phyloP scores from a whole-genome alignment of 1,284 basidiomycete genomes.

The Ceratobasidium sp. region DNA sequence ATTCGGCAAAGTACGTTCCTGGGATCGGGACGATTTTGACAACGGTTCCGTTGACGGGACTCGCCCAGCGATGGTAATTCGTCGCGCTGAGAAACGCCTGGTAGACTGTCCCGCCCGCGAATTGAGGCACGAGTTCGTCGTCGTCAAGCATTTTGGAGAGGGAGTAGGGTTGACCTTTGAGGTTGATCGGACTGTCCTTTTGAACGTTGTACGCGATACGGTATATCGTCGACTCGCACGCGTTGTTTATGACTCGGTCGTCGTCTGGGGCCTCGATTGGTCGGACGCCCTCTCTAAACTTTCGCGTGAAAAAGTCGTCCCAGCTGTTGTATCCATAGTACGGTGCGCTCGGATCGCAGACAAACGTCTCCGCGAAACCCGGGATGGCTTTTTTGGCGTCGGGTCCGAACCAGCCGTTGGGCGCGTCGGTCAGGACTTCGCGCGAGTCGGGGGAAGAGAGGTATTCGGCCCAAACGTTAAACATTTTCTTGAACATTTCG shows the following conservation, averaged over 20 bases:
- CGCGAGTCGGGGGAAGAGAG: constrained; percentile 56
- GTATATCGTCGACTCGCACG: constrained; percentile 59
- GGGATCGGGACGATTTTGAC: constrained; percentile 54
- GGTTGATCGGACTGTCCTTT: constrained; percentile 55
- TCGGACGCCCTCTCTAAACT: constrained; percentile 53
- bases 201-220: constrained; percentile 50
- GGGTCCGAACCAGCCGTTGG: constrained; percentile 58
- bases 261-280: constrained; percentile 53
- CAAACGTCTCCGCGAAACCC: constrained; percentile 52
- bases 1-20: constrained; percentile 61
- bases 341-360: constrained; percentile 53
- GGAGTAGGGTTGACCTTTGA: constrained; percentile 58
- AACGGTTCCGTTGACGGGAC: constrained; percentile 59
- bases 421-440: constrained; percentile 51
- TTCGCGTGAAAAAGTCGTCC: constrained; percentile 64
- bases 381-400: constrained; percentile 48
- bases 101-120: constrained; percentile 61
- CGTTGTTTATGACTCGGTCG: constrained; percentile 53
- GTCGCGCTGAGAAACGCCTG: constrained; percentile 61
- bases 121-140: constrained; percentile 49
- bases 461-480: constrained; percentile 59
- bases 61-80: constrained; percentile 64
- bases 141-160: constrained; percentile 54
- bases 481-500: constrained; percentile 48
- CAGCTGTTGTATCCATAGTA: constrained; percentile 59